phyloP scores from a whole-genome alignment of 257 asterid genomes.

The Solanum piurae region DNA sequence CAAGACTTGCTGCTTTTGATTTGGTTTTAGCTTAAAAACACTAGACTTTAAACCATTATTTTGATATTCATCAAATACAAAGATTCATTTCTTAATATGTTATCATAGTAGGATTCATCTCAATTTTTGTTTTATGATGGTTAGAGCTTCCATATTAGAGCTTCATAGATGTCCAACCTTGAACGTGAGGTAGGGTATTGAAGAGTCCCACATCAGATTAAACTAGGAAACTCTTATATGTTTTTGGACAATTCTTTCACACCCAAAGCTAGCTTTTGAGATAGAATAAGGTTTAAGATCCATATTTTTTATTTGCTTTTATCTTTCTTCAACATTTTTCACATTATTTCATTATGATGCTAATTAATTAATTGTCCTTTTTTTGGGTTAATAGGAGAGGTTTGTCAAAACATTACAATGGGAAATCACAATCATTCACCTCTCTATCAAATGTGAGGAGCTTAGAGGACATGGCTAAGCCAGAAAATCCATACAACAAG shows the following conservation, averaged over 20 bases:
- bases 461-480: slow-evolving; percentile 56
- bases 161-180: not conserved
- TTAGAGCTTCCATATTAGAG: not conserved
- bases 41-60: not conserved
- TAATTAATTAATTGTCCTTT: not conserved
- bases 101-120: not conserved
- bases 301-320: too few relatives aligned
- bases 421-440: slow-evolving; percentile 62
- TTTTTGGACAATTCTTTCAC: too few relatives aligned
- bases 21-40: not conserved
- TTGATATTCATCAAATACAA: not conserved
- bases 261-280: not conserved
- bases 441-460: slow-evolving; percentile 33
- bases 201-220: not conserved
- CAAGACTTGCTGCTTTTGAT: not conserved
- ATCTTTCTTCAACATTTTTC: not conserved
- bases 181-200: not conserved
- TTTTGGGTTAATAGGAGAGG: slow-evolving; percentile 39
- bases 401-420: slow-evolving; percentile 55
- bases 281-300: fast-evolving
- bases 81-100: not conserved
- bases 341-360: not conserved
- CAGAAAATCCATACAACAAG: slow-evolving; percentile 42
- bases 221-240: too few relatives aligned
- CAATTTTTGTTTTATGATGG: not conserved